Base-by-base conservation (phyloP, 768 basidiomycete species). In the Mrakia blollopis region DNA sequence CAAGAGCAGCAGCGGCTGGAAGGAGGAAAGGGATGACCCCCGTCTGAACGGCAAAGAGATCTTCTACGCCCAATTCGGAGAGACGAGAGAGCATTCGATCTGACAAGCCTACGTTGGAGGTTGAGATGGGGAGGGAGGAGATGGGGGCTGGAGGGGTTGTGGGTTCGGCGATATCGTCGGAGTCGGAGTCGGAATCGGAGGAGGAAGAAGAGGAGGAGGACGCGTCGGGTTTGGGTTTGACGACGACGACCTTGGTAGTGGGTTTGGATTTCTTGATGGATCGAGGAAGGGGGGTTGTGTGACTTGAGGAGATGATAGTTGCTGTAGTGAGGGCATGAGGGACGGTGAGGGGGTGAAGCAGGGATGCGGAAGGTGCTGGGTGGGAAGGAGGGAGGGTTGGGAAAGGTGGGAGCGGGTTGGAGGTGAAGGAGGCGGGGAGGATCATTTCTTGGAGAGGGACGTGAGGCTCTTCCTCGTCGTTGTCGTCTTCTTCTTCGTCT, bases 1-100 rank as follows among this genome's bases (percentile, higher is more conserved):
- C n/a, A n/a, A n/a, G n/a, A n/a, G n/a, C n/a, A n/a, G n/a, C n/a
- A n/a, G n/a, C n/a, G n/a, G n/a, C n/a, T n/a, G 87, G 86, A 21
- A 95, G 87, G 0, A 98, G 86, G 81, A 93, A 89, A 0, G 96
- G 95, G 0, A 98, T 84, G 18, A 98, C 87, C 25, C 87, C 88
- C 0, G 92, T 93, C 86, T 99, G 97, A 1, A 98, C 97, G 95
- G 80, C 62, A 72, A 25, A 70, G 21, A 77, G 72, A 37, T 77
- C 72, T 52, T 65, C 50, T 35, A 77, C 70, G 3, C 76, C 61
- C 52, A 67, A 69, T 30, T 70, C 73, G 44, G 39, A 32, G 63
- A 72, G 16, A 25, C 7, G 32, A 8, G 32, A 73, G 30, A 72
- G 76, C 50, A 73, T 41, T 32, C 74, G 74, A 54, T 70, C 30